Evolutionary conservation across 306 rosid species (phyloP), one percentile per base, ranked within the genome.

Genomic region (Casuarina equisetifolia): DNA sequence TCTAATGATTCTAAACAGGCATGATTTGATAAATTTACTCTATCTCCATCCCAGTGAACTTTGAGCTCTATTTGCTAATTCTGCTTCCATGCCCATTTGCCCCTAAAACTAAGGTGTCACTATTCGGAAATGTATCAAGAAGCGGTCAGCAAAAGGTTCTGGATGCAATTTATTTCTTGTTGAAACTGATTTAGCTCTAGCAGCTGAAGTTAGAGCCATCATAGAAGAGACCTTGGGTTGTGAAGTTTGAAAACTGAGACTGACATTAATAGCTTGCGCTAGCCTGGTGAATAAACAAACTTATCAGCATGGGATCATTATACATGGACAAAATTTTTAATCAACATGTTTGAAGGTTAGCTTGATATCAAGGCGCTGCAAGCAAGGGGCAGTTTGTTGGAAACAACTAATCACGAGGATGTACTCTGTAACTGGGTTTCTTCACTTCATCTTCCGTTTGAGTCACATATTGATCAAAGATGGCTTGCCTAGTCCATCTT

Each of bases 171-270:
- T 16, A 19, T 16, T 58, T 8, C 42, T 13, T 66, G 46, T 66
- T 16, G 13, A 17, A 66, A 66, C 71, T 40, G 35, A 40, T 42
- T 66, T 32, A 40, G 49, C 46, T 43, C 50, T 66, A 66, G 50
- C 71, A 39, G 48, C 50, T 17, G 19, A 40, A 4, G 43, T n/a
- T 66, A 39, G 49, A 66, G 50, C 4, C 12, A 40, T 6, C 35
- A 40, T 32, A 39, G 15, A 66, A 66, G 50, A 63, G 44, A 63
- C 19, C 69, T 63, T 63, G 45, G 44, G 71, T 66, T 66, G 35
- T 66, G 35, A 40, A 66, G 42, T 5, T 66, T n/a, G n/a, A 17
- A 15, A 13, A 58, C 6, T 8, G 64, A 58, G 38, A 19, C 64
- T 58, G 64, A 58, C 25, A 38, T 58, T 58, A 58, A 38, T 35